Percentiles rank a stretch among this genome's conserved stretches.
Evolutionary conservation across 768 basidiomycete species (phyloP).

Genomic region (Pulveroboletus sp.): DNA sequence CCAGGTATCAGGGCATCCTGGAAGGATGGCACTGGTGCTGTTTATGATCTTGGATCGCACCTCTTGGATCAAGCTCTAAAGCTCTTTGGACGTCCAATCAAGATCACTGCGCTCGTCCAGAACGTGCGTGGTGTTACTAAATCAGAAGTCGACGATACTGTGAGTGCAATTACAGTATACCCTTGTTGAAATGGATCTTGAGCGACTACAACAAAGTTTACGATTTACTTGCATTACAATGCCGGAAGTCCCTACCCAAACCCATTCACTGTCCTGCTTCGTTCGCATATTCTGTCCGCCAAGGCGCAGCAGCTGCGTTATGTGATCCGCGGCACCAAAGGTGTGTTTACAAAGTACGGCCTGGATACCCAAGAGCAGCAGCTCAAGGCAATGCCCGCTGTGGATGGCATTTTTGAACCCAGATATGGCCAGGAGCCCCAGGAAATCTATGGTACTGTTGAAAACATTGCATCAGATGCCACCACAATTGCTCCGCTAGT

Average conservation of each 20-base stretch:
- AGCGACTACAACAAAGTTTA: conserved; percentile 39
- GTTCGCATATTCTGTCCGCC: conserved; percentile 69
- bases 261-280: conserved; percentile 65
- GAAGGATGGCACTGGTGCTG: conserved; percentile 73
- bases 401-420: conserved; percentile 42
- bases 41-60: conserved; percentile 80
- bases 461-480: conserved; percentile 51
- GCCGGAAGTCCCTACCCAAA: conserved; percentile 38
- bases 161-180: conserved; percentile 29
- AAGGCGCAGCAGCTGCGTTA: conserved; percentile 67
- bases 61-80: conserved; percentile 74
- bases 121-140: conserved; percentile 68
- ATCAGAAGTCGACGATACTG: conserved; percentile 64
- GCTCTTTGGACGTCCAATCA: conserved; percentile 73
- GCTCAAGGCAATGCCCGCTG: conserved; percentile 53
- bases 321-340: conserved; percentile 66
- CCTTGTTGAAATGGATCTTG: neutral
- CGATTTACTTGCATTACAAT: conserved; percentile 51
- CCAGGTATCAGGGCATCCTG: conserved; percentile 64
- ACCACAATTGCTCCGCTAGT: conserved; percentile 26
- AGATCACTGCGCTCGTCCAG: conserved; percentile 64
- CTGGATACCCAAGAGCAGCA: conserved; percentile 80
- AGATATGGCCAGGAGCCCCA: conserved; percentile 63
- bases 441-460: conserved; percentile 59
- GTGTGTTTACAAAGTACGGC: conserved; percentile 73